These are phyloP conservation scores for Linnemannia schmuckeri DNA, from an alignment of 192 early-diverging fungal species.

Conservation along the genomic window DNA sequence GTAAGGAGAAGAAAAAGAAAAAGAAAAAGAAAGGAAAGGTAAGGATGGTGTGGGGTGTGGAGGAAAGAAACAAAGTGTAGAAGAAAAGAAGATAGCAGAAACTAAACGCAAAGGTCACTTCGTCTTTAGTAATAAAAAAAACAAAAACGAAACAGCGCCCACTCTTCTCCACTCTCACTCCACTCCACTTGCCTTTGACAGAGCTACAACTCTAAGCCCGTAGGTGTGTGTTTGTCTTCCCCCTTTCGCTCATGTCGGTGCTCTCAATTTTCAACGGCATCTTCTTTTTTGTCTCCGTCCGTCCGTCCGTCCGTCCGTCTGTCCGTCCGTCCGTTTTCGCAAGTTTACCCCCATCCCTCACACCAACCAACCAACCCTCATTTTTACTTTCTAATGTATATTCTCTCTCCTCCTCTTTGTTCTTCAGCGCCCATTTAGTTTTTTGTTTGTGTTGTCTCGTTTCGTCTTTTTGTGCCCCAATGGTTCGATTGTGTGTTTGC, in stretches of 20 bases:
- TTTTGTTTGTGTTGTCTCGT: background rate
- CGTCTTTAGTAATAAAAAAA: background rate
- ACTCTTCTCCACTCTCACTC: background rate
- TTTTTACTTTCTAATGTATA: background rate
- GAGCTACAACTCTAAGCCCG: background rate
- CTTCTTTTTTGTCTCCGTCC: conserved; percentile 2
- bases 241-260: background rate
- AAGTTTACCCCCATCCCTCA: background rate
- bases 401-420: background rate
- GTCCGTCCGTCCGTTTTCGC: background rate
- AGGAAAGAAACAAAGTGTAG: background rate
- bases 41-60: background rate
- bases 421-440: background rate
- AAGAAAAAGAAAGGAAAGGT: background rate
- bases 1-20: background rate
- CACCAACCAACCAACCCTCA: background rate
- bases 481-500: background rate
- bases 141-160: background rate
- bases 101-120: background rate
- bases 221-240: background rate
- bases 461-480: background rate
- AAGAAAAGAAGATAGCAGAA: background rate
- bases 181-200: background rate
- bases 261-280: background rate
- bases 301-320: background rate